Evolutionary conservation across 805 yeast genomes (phyloP).

Genomic region (Candida coquimbonensis): DNA sequence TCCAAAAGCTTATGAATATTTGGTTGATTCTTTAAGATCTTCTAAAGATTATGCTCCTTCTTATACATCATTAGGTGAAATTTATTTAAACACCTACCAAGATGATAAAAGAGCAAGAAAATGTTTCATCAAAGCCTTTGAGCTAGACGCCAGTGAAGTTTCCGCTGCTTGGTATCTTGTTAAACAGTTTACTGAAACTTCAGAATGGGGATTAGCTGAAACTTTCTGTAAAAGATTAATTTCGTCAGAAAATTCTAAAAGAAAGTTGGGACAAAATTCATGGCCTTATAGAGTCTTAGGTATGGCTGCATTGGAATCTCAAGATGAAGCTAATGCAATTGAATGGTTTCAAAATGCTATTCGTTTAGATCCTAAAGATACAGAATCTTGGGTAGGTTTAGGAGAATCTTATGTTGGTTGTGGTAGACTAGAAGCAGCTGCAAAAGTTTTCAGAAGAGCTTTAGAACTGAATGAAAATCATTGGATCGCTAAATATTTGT

Average conservation of each 20-base stretch:
- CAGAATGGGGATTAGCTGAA: conserved; percentile 84
- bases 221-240: conserved; percentile 61
- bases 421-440: conserved; percentile 83
- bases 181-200: conserved; percentile 52
- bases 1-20: conserved; percentile 48
- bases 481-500: conserved; percentile 59
- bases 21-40: conserved; percentile 57
- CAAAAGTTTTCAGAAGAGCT: conserved; percentile 71
- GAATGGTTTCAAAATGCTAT: conserved; percentile 86
- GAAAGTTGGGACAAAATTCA: conserved; percentile 38
- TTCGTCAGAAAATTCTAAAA: conserved; percentile 52
- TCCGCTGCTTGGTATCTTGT: conserved; percentile 70
- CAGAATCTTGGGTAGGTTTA: conserved; percentile 87
- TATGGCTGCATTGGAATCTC: conserved; percentile 61
- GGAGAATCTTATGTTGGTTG: conserved; percentile 90
- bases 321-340: conserved; percentile 71
- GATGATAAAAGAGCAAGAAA: conserved; percentile 70
- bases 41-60: conserved; percentile 67
- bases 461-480: conserved; percentile 43
- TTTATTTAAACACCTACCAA: conserved; percentile 51
- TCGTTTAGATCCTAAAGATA: conserved; percentile 57
- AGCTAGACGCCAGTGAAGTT: conserved; percentile 70
- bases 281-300: conserved; percentile 95
- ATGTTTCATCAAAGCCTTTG: conserved; percentile 86
- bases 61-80: conserved; percentile 71